Evolutionary conservation across 1,139 yeast genomes (phyloP), one percentile per base, ranked within the genome.

Genomic region (Geotrichum klebahnii): DNA sequence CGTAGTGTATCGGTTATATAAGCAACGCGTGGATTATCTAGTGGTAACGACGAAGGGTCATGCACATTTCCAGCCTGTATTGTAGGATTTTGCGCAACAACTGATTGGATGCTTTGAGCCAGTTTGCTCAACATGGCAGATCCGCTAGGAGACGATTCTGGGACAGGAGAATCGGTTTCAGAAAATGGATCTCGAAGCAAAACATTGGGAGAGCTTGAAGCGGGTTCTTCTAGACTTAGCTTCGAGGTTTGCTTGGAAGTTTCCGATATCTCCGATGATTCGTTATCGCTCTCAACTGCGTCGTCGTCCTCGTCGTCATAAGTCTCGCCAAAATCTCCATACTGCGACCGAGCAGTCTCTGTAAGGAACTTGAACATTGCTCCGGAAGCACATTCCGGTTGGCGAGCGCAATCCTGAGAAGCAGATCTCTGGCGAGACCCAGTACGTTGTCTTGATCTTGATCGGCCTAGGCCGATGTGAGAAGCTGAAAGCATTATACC

Each of bases 1-100:
- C 57, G 54, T 12, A 64, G 57, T 36, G 61, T 63, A 29, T 62
- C 64, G 9, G 61, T 57, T 29, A 62, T 55, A 17, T 61, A 62
- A 17, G 43, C 38, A 3, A 59, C 66, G 12, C 61, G 50, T 8
- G 57, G 53, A 22, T 53, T 53, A 33, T 56, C 49, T n/a, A 46
- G 53, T 34, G 35, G 39, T 4, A n/a, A n/a, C n/a, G n/a, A n/a
- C n/a, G n/a, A n/a, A n/a, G n/a, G n/a, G n/a, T n/a, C n/a, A n/a
- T n/a, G n/a, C n/a, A 17, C 38, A 17, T 36, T 17, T 29, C 24
- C 39, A 19, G 19, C 24, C 23, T 22, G 39, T 40, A 17, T 12
- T 9, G 26, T 19, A 8, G 6, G 9, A 8, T 17, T 26, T 12
- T 37, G 38, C 14, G 38, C 44, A 32, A 46, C 46, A 12, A 48